These are phyloP conservation scores for Microbotryum scabiosae DNA, from an alignment of 1,284 basidiomycete species.

Conservation along the genomic window DNA sequence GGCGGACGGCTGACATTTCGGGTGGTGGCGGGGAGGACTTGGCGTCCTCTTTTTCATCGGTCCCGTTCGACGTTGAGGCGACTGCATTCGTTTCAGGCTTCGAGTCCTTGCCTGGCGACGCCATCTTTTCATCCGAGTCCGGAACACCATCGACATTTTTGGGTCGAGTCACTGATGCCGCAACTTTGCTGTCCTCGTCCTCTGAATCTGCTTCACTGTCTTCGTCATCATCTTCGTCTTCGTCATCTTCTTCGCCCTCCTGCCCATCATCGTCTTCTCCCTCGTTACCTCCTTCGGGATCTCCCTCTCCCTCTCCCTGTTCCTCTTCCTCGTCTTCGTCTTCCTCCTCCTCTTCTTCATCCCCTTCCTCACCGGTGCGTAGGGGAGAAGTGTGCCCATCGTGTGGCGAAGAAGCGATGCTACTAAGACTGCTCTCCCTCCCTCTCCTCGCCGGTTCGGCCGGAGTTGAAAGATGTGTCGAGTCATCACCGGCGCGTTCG, in stretches of 20 bases:
- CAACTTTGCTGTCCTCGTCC: constrained; percentile 12
- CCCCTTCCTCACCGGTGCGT: constrained; percentile 3
- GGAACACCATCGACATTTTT: too few species aligned
- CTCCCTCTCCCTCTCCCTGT: neutral
- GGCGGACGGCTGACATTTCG: constrained; percentile 39
- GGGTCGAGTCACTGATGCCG: too few species aligned
- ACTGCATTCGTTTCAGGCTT: neutral
- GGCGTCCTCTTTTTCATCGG: constrained; percentile 13
- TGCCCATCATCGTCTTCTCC: neutral
- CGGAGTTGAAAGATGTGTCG: too few species aligned
- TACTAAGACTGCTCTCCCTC: too few species aligned
- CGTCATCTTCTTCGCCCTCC: constrained; percentile 1
- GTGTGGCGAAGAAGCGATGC: too few species aligned
- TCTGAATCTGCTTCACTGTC: constrained; percentile 15
- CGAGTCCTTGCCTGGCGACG: too few species aligned
- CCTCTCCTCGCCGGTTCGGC: too few species aligned
- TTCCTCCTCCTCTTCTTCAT: neutral
- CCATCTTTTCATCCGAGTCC: too few species aligned
- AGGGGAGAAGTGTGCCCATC: too few species aligned
- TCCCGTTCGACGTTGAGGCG: neutral
- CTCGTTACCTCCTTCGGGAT: neutral
- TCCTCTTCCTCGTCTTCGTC: neutral
- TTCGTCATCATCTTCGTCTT: constrained; percentile 1
- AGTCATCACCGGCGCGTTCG: neutral
- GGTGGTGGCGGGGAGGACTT: constrained; percentile 6